These are phyloP conservation scores for Naegleria gruberi DNA, from an alignment of 208 protist species.

Conservation along the genomic window DNA sequence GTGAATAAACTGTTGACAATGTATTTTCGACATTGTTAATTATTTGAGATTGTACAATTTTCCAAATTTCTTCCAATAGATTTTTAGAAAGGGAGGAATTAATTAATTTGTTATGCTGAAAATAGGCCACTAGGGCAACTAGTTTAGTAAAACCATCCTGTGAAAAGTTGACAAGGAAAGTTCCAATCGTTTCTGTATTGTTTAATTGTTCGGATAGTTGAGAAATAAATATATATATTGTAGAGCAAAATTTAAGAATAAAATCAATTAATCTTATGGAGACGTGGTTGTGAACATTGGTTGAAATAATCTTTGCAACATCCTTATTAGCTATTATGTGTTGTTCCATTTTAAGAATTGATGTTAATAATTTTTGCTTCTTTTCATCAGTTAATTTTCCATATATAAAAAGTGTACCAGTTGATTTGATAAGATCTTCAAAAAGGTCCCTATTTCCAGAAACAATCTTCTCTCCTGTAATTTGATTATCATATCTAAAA, in stretches of 20 bases:
- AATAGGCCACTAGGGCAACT: too few relatives aligned
- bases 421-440: not conserved
- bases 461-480: not conserved
- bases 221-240: not conserved
- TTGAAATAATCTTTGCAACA: too few relatives aligned
- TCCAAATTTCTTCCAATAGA: not conserved
- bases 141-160: too few relatives aligned
- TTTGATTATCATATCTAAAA: not conserved
- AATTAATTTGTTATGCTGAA: too few relatives aligned
- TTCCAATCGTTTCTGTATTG: not conserved
- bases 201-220: not conserved
- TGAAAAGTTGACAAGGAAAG: too few relatives aligned
- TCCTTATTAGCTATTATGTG: too few relatives aligned
- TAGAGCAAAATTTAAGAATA: not conserved
- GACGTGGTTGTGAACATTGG: not conserved
- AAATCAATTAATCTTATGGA: not conserved
- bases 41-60: not conserved
- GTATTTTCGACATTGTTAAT: not conserved
- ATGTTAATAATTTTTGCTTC: not conserved
- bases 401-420: not conserved
- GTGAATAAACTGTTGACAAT: not conserved
- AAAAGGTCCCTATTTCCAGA: not conserved
- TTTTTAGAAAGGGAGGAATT: too few relatives aligned
- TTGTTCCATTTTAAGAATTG: too few relatives aligned
- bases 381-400: not conserved